Evolutionary conservation across 1,284 basidiomycete species (phyloP).

Genomic region (Apiotrichum montevideense): DNA sequence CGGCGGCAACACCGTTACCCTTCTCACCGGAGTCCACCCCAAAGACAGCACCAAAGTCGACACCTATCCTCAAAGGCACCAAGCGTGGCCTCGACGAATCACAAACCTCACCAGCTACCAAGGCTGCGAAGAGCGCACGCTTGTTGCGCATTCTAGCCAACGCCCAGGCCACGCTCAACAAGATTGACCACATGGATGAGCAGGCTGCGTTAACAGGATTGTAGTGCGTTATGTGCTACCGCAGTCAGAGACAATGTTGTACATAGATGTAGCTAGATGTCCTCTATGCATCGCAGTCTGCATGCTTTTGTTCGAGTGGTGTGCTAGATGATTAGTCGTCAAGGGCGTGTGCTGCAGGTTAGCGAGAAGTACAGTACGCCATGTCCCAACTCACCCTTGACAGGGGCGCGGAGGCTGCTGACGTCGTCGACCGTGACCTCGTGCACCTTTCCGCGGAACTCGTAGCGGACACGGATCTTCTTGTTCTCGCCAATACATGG

Average conservation of each 20-base stretch:
- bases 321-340: neutral
- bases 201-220: neutral
- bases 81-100: constrained; percentile 6
- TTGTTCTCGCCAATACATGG: constrained; percentile 47
- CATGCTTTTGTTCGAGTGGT: neutral
- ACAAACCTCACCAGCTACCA: constrained; percentile 12
- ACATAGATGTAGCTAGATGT: neutral
- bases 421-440: constrained; percentile 69
- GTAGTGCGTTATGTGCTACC: neutral
- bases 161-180: constrained; percentile 21
- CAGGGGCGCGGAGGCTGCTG: constrained; percentile 64
- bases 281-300: neutral
- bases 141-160: constrained; percentile 22
- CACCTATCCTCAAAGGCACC: constrained; percentile 5
- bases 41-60: neutral
- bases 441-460: constrained; percentile 67
- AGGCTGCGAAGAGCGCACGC: constrained; percentile 27
- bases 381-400: constrained; percentile 50
- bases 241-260: neutral
- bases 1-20: neutral
- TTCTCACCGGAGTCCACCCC: neutral
- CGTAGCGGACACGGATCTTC: constrained; percentile 64
- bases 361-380: neutral
- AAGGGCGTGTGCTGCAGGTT: constrained; percentile 3
- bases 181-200: neutral